Conservation (phyloP, 768 basidiomycete species). For the Phylloporus sp. region DNA sequence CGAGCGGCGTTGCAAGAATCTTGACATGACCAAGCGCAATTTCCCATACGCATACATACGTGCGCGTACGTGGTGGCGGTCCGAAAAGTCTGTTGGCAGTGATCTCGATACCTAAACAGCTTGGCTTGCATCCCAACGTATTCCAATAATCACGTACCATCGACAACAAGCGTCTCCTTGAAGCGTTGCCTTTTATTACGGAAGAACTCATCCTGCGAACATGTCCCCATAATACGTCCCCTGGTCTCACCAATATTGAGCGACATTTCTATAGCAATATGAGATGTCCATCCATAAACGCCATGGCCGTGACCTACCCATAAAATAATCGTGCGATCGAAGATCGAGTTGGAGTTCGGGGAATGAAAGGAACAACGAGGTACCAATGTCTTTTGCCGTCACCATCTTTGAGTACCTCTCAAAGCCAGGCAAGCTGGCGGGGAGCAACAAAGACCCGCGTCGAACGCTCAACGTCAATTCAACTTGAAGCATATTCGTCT, state of each 20-base stretch:
- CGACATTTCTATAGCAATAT: conserved; percentile 59
- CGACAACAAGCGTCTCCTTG: conserved; percentile 44
- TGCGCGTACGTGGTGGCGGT: conserved; percentile 74
- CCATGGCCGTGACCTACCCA: conserved; percentile 53
- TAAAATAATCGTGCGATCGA: conserved; percentile 79
- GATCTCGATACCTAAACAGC: conserved; percentile 62
- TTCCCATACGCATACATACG: conserved; percentile 95
- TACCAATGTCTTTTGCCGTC: conserved; percentile 42
- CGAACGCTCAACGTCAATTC: conserved; percentile 53
- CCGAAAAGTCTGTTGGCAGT: conserved; percentile 87
- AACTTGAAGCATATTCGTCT: conserved; percentile 85
- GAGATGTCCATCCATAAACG: conserved; percentile 1
- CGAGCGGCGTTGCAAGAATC: conserved; percentile 49
- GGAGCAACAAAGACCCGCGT: conserved; percentile 55
- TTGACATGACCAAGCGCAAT: conserved; percentile 66
- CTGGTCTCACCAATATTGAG: conserved; percentile 64
- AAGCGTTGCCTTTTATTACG: conserved; percentile 12
- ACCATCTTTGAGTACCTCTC: conserved; percentile 31
- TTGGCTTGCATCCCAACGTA: not conserved
- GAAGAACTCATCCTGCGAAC: conserved; percentile 40
- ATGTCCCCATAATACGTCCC: conserved; percentile 47
- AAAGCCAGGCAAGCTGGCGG: conserved; percentile 65
- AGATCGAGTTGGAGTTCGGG: conserved; percentile 75
- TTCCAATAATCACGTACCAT: conserved; percentile 34
- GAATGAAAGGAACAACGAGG: conserved; percentile 51